Evolutionary conservation across 2,329 filamentous ascomycete species (phyloP).

Genomic region (Fusarium mundagurra): DNA sequence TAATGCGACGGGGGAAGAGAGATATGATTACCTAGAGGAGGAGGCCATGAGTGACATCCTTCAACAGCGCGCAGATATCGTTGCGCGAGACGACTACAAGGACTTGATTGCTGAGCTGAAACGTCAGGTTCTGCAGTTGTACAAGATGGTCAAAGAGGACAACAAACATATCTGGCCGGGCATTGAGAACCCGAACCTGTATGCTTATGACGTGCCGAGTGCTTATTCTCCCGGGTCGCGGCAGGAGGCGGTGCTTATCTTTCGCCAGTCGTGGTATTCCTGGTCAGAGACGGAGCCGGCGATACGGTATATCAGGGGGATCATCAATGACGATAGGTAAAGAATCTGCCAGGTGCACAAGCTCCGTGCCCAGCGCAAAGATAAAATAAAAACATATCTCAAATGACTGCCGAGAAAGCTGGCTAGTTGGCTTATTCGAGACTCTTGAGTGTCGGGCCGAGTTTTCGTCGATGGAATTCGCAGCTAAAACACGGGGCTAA

Average conservation of each 20-base stretch:
- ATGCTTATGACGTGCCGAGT: neutral
- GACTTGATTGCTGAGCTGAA: neutral
- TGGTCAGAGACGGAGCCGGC: constrained; percentile 16
- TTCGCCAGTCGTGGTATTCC: constrained; percentile 15
- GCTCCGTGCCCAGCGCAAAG: neutral
- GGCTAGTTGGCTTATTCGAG: neutral
- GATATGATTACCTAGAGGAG: neutral
- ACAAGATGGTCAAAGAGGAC: neutral
- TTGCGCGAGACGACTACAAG: neutral
- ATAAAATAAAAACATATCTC: neutral
- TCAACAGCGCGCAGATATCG: neutral
- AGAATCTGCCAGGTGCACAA: neutral
- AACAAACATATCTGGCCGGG: constrained; percentile 17
- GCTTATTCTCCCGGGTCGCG: neutral
- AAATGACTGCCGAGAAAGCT: neutral
- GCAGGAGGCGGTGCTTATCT: constrained; percentile 21
- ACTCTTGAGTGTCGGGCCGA: neutral
- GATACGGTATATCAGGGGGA: neutral
- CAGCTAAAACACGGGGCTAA: neutral
- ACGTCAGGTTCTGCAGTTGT: neutral
- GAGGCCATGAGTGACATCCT: constrained; percentile 18
- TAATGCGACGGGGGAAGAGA: neutral
- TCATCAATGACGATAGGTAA: neutral
- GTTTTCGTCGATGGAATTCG: accelerated
- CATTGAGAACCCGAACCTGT: neutral